A percentile compares a stretch with the other conserved stretches of the same genome.
phyloP scores from a whole-genome alignment of 2,329 filamentous ascomycete genomes.

The Fusarium nisikadoi region DNA sequence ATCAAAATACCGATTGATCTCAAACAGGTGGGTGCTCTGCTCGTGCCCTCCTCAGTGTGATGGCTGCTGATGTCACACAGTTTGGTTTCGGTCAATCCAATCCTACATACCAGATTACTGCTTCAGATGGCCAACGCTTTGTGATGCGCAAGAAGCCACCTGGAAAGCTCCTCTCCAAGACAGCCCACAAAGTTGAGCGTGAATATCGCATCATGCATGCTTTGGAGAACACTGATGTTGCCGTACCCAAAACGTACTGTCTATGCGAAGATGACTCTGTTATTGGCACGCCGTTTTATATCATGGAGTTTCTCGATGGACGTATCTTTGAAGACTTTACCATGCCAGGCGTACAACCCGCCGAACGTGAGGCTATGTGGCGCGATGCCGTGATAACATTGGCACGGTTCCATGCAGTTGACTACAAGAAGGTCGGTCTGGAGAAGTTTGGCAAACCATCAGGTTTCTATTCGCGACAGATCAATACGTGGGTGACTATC shows the following conservation, averaged over 20 bases:
- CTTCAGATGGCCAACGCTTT: conserved; percentile 74
- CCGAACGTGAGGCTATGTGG: conserved; percentile 85
- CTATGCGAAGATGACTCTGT: conserved; percentile 85
- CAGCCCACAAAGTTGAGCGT: conserved; percentile 95
- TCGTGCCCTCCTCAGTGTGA: neutral
- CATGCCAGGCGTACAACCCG: conserved; percentile 76
- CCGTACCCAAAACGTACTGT: conserved; percentile 84
- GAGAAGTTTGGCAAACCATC: conserved; percentile 75
- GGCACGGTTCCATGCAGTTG: conserved; percentile 83
- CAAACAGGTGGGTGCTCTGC: conserved; percentile 75
- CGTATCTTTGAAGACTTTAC: conserved; percentile 91
- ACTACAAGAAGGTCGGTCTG: conserved; percentile 73
- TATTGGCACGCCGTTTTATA: conserved; percentile 92
- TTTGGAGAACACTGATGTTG: conserved; percentile 80
- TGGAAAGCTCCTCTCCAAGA: conserved; percentile 91
- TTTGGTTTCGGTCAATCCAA: conserved; percentile 98
- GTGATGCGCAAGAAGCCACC: conserved; percentile 98
- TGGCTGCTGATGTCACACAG: conserved; percentile 57
- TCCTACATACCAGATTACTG: conserved; percentile 92
- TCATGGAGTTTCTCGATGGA: conserved; percentile 96
- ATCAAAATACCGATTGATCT: conserved; percentile 86
- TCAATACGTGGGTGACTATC: conserved; percentile 83
- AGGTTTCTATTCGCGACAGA: conserved; percentile 88
- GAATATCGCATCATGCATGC: conserved; percentile 93
- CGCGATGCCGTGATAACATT: conserved; percentile 83